Evolutionary conservation across 805 yeast species (phyloP).

Genomic region (Candida ovalis): DNA sequence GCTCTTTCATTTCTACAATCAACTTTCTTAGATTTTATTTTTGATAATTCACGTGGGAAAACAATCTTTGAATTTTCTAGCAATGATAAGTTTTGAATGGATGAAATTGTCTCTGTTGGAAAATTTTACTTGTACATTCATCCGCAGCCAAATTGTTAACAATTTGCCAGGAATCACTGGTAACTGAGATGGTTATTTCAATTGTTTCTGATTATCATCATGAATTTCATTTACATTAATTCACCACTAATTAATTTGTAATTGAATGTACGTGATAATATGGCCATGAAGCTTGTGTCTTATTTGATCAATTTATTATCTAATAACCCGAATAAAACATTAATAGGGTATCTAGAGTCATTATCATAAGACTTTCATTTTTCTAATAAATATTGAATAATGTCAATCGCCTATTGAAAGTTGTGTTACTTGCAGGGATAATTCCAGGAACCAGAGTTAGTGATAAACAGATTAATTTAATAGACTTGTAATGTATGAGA

Average conservation of each 20-base stretch:
- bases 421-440: too few relatives aligned
- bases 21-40: constrained; percentile 52
- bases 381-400: constrained; percentile 68
- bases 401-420: constrained; percentile 75
- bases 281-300: constrained; percentile 73
- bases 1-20: constrained; percentile 38
- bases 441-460: too few relatives aligned
- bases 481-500: too few relatives aligned
- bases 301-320: constrained; percentile 63
- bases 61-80: constrained; percentile 57
- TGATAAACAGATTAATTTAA: too few relatives aligned
- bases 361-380: constrained; percentile 54
- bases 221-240: constrained; percentile 36
- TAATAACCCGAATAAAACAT: constrained; percentile 58
- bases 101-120: constrained; percentile 77
- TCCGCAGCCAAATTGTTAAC: constrained; percentile 70
- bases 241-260: constrained; percentile 54
- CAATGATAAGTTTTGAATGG: constrained; percentile 71
- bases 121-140: constrained; percentile 81
- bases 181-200: constrained; percentile 33
- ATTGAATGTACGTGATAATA: constrained; percentile 66
- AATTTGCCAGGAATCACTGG: constrained; percentile 66
- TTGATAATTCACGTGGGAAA: constrained; percentile 65
- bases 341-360: constrained; percentile 65
- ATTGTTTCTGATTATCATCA: constrained; percentile 19